Percentiles rank a stretch among this genome's conserved stretches.
These are phyloP conservation scores for Colletotrichum sp. DNA, from an alignment of 2,329 filamentous ascomycete species.

Conservation along the genomic window DNA sequence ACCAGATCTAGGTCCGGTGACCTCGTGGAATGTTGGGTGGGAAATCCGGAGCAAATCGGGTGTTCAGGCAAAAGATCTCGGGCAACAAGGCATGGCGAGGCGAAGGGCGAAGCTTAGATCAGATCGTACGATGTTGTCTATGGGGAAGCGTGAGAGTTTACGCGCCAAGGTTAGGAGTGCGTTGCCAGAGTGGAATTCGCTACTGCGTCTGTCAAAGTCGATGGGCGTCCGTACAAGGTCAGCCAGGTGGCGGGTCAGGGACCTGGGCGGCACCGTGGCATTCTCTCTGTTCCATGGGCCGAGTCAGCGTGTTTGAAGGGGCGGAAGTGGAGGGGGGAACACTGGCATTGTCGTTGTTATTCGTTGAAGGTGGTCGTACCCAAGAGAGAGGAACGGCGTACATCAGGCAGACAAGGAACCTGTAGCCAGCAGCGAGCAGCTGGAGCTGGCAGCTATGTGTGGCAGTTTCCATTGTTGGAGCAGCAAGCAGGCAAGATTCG, in stretches of 20 bases:
- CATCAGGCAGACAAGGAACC: not conserved
- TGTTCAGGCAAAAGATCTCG: not conserved
- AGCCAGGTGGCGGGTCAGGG: not conserved
- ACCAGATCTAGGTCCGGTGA: slow-evolving; percentile 17
- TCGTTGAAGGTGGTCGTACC: not conserved
- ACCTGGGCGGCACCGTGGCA: not conserved
- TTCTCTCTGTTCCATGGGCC: not conserved
- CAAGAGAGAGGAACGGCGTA: not conserved
- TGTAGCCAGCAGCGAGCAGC: not conserved
- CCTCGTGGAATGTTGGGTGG: slow-evolving; percentile 4
- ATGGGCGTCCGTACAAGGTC: not conserved
- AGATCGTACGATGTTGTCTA: slow-evolving; percentile 16
- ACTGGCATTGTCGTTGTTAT: not conserved
- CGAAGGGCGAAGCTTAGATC: not conserved
- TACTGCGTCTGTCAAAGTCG: not conserved
- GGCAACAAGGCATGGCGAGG: slow-evolving; percentile 7
- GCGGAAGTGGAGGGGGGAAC: not conserved
- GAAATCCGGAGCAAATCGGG: slow-evolving; percentile 10
- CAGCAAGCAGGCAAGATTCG: not conserved
- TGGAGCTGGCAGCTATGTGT: not conserved
- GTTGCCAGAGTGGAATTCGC: not conserved
- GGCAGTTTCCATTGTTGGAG: not conserved
- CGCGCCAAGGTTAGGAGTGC: not conserved
- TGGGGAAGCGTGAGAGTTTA: slow-evolving; percentile 4
- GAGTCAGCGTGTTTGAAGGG: slow-evolving; percentile 15